phyloP scores from a whole-genome alignment of 352 stramenopile species.

The Phytophthora uliginosa region DNA sequence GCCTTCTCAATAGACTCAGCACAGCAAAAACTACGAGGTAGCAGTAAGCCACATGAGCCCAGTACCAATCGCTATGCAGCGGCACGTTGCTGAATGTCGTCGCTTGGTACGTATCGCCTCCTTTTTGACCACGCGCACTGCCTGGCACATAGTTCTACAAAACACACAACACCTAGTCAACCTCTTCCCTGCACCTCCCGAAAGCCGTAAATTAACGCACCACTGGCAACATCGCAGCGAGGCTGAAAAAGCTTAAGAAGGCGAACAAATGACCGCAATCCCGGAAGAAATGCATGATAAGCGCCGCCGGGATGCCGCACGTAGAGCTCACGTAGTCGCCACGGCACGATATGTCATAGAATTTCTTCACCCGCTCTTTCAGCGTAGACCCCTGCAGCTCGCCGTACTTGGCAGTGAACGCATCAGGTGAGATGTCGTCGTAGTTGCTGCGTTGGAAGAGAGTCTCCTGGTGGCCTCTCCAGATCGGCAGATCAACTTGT shows the following conservation, averaged over 20 bases:
- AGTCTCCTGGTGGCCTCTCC: slow-evolving; percentile 58
- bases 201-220: slow-evolving; percentile 41
- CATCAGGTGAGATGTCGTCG: slow-evolving; percentile 51
- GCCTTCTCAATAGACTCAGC: slow-evolving; percentile 58
- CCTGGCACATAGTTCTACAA: slow-evolving; percentile 79
- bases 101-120: slow-evolving; percentile 68
- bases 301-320: slow-evolving; percentile 74
- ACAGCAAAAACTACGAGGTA: slow-evolving; percentile 73
- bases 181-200: neutral
- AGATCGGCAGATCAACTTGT: slow-evolving; percentile 67
- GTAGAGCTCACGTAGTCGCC: slow-evolving; percentile 68
- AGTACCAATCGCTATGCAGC: slow-evolving; percentile 83
- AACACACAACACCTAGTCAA: neutral
- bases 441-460: slow-evolving; percentile 86
- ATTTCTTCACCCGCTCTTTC: slow-evolving; percentile 54
- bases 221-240: slow-evolving; percentile 79
- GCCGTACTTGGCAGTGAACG: slow-evolving; percentile 60
- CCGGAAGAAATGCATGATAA: slow-evolving; percentile 72
- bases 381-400: slow-evolving; percentile 54
- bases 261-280: slow-evolving; percentile 75
- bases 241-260: slow-evolving; percentile 72
- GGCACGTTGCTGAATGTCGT: slow-evolving; percentile 89
- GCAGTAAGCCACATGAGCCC: slow-evolving; percentile 81
- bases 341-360: slow-evolving; percentile 55
- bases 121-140: slow-evolving; percentile 42